phyloP scores from a whole-genome alignment of 2,329 filamentous ascomycete species.

The Diaporthe sp. region DNA sequence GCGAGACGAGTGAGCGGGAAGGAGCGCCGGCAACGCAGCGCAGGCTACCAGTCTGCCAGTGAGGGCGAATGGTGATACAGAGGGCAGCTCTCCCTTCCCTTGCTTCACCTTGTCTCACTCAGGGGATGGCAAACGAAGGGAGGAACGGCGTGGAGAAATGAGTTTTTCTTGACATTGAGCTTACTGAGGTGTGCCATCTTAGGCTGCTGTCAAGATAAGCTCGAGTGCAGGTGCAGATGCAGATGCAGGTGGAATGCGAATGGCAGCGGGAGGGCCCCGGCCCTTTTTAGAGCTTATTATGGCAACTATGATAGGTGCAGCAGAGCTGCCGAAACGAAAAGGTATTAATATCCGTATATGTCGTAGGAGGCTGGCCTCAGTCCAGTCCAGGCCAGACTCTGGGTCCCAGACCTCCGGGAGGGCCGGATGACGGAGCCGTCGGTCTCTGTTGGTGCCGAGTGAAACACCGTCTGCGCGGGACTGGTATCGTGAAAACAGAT shows the following conservation, averaged over 20 bases:
- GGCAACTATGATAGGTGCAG: background rate
- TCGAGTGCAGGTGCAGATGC: conserved; percentile 37
- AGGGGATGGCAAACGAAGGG: conserved; percentile 37
- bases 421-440: conserved; percentile 29
- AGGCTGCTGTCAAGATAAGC: conserved; percentile 22
- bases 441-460: conserved; percentile 27
- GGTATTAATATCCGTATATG: conserved; percentile 20
- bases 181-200: conserved; percentile 43
- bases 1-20: conserved; percentile 25
- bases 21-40: conserved; percentile 13
- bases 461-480: conserved; percentile 17
- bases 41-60: conserved; percentile 4
- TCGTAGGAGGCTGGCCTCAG: conserved; percentile 22
- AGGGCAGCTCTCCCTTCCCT: conserved; percentile 21
- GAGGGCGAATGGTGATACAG: conserved; percentile 5
- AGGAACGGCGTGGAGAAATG: background rate
- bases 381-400: conserved; percentile 28
- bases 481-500: background rate
- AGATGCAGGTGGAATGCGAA: conserved; percentile 8
- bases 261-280: background rate
- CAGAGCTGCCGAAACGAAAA: conserved; percentile 8
- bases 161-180: conserved; percentile 30
- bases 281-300: conserved; percentile 9
- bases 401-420: conserved; percentile 33
- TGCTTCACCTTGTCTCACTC: conserved; percentile 30